Conservation (phyloP, 2,329 filamentous ascomycete genomes). For the Neonectria neomacrospora region DNA sequence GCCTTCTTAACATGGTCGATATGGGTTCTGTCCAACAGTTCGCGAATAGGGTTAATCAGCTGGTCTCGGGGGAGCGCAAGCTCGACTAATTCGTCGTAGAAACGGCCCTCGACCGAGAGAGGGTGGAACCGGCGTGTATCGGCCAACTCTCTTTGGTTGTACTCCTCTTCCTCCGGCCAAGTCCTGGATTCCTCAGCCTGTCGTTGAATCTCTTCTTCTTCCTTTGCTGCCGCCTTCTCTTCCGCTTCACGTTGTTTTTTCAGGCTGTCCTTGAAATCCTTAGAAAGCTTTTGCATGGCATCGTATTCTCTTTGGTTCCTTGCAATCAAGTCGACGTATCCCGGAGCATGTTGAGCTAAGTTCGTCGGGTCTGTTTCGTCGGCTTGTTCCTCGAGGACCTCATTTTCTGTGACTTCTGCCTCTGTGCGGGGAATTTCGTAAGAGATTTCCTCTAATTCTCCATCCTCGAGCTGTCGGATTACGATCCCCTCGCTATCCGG, state of each 20-base stretch:
- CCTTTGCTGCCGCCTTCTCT: slow-evolving; percentile 47
- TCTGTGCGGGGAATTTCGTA: slow-evolving; percentile 50
- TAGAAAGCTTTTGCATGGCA: slow-evolving; percentile 65
- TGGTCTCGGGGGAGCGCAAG: slow-evolving; percentile 77
- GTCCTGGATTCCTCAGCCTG: slow-evolving; percentile 38
- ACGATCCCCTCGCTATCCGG: slow-evolving; percentile 56
- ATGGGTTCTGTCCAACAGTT: slow-evolving; percentile 74
- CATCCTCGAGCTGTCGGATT: slow-evolving; percentile 65
- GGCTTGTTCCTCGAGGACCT: slow-evolving; percentile 28
- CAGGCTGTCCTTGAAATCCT: slow-evolving; percentile 64
- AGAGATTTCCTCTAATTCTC: slow-evolving; percentile 70
- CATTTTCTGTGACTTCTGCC: slow-evolving; percentile 19
- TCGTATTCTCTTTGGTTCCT: slow-evolving; percentile 66
- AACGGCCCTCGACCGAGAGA: slow-evolving; percentile 78
- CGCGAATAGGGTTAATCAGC: slow-evolving; percentile 75
- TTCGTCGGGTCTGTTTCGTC: slow-evolving; percentile 45
- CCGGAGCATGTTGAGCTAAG: slow-evolving; percentile 43
- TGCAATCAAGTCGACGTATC: slow-evolving; percentile 60
- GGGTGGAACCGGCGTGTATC: slow-evolving; percentile 72
- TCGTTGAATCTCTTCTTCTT: slow-evolving; percentile 47
- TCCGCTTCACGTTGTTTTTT: slow-evolving; percentile 49
- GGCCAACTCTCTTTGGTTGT: slow-evolving; percentile 48
- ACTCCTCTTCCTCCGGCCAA: slow-evolving; percentile 49
- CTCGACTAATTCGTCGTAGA: slow-evolving; percentile 77
- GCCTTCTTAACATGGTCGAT: slow-evolving; percentile 79